Conservation (phyloP, 202 grass and related monocot species). For the Tripidium arundinaceum region DNA sequence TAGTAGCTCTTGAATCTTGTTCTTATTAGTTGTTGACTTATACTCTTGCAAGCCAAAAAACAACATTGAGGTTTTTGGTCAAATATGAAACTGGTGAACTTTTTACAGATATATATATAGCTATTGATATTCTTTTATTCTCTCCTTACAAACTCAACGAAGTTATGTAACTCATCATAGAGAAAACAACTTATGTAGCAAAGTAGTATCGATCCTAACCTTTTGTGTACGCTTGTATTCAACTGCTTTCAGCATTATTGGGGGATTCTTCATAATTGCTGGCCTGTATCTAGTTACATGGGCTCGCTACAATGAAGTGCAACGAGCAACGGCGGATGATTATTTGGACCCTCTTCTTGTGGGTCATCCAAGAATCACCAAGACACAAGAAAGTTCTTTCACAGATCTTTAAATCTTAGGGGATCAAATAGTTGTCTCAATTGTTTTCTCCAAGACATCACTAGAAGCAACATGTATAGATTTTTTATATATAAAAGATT, state of each 20-base stretch:
- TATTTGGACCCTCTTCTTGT: constrained; percentile 45
- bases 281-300: constrained; percentile 85
- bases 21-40: not conserved
- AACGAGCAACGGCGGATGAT: not conserved
- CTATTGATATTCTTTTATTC: not conserved
- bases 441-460: not conserved
- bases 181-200: not conserved
- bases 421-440: not conserved
- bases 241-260: constrained; percentile 53
- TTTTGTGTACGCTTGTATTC: not conserved
- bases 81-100: not conserved
- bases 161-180: not conserved
- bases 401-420: constrained; percentile 29
- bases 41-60: not conserved
- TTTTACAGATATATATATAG: not conserved
- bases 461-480: not conserved
- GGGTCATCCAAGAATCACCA: constrained; percentile 27
- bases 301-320: constrained; percentile 54
- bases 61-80: not conserved
- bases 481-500: not conserved
- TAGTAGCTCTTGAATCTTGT: not conserved
- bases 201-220: not conserved
- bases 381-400: constrained; percentile 32
- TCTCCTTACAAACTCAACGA: not conserved
- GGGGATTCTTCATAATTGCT: constrained; percentile 66